Conservation (phyloP, 208 protist genomes). For the Trypanosoma mega region DNA sequence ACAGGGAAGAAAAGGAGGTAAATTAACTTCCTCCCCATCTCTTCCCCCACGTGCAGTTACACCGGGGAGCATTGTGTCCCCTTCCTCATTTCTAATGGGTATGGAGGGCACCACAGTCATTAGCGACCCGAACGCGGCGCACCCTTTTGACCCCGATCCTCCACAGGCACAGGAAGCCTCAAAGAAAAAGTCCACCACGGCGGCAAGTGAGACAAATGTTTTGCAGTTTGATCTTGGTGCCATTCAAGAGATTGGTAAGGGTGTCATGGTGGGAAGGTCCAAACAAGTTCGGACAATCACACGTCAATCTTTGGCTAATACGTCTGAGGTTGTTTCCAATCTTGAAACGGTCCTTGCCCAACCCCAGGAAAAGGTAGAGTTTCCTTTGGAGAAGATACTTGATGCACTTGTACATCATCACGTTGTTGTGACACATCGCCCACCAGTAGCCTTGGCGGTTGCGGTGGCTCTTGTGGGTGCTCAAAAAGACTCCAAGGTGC, state of each 20-base stretch:
- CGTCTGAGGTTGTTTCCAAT: constrained; percentile 40
- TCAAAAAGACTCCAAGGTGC: constrained; percentile 36
- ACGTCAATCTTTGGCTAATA: constrained; percentile 44
- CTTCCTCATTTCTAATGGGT: constrained; percentile 37
- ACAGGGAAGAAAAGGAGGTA: constrained; percentile 85
- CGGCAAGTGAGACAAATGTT: constrained; percentile 40
- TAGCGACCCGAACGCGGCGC: constrained; percentile 29
- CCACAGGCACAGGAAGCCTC: background rate
- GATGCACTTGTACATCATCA: constrained; percentile 29
- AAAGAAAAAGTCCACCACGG: constrained; percentile 12
- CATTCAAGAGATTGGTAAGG: constrained; percentile 79
- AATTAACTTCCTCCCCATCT: constrained; percentile 68
- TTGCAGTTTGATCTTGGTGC: constrained; percentile 86
- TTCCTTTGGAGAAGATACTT: constrained; percentile 23
- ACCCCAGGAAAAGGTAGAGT: constrained; percentile 11
- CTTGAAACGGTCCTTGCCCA: constrained; percentile 34
- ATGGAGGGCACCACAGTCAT: constrained; percentile 33
- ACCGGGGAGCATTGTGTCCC: constrained; percentile 54
- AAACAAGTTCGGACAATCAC: constrained; percentile 68
- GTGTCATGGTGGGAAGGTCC: constrained; percentile 71
- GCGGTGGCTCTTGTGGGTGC: constrained; percentile 34
- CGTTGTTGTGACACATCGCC: constrained; percentile 48
- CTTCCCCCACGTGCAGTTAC: constrained; percentile 31
- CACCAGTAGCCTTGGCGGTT: constrained; percentile 47
- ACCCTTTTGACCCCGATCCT: constrained; percentile 34